Conservation (phyloP, 1,139 yeast genomes). For the Magnusiomyces clavatus region DNA sequence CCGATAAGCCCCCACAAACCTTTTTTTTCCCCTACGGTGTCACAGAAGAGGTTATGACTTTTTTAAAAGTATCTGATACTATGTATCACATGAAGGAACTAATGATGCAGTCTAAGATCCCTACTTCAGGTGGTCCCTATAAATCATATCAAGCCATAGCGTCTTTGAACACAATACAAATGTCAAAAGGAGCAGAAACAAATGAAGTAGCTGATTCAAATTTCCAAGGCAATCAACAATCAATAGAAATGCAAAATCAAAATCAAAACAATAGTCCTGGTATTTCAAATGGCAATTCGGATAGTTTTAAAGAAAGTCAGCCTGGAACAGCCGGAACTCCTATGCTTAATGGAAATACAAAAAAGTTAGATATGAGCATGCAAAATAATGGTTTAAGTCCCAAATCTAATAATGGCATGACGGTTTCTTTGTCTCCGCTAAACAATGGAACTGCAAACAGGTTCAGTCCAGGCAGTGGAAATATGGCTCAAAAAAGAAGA, state of each 20-base stretch:
- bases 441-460: constrained; percentile 7
- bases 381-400: not conserved
- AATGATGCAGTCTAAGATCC: constrained; percentile 46
- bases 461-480: constrained; percentile 13
- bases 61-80: constrained; percentile 67
- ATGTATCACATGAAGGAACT: constrained; percentile 62
- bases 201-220: not conserved
- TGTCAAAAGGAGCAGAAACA: not conserved
- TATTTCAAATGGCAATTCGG: not conserved
- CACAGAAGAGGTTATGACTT: constrained; percentile 56
- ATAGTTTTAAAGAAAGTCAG: constrained; percentile 13
- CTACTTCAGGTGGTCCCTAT: constrained; percentile 47
- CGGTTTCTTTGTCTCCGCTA: too few species aligned
- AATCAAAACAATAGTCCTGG: constrained; percentile 4
- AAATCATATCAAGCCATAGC: constrained; percentile 46
- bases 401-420: not conserved
- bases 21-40: constrained; percentile 44
- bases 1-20: not conserved
- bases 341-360: not conserved
- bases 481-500: constrained; percentile 10
- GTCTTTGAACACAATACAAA: constrained; percentile 4
- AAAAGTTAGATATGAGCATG: constrained; percentile 3
- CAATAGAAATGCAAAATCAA: constrained; percentile 10
- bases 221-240: constrained; percentile 9
- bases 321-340: constrained; percentile 5